Evolutionary conservation across 2,329 filamentous ascomycete species (phyloP).

Genomic region (Pseudocercospora pini-densiflorae): DNA sequence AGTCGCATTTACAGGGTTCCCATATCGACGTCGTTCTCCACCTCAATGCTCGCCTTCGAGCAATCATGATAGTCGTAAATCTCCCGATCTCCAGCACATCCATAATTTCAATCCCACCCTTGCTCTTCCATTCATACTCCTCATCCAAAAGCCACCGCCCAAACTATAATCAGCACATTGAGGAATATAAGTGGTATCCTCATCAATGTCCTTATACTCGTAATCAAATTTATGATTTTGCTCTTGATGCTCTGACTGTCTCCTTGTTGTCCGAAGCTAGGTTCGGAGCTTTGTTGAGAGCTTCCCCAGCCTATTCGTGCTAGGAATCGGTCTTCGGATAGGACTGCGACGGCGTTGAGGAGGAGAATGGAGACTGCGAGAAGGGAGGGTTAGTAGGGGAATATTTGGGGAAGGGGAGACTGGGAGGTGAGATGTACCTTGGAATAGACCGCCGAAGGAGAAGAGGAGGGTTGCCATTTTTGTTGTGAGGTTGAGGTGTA

Average conservation of each 20-base stretch:
- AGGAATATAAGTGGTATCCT: conserved; percentile 85
- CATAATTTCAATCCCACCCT: neutral
- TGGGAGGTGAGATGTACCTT: conserved; percentile 57
- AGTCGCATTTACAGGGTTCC: no score
- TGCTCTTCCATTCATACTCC: neutral
- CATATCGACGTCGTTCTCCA: no score
- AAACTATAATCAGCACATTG: conserved; percentile 82
- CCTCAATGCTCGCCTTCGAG: no score
- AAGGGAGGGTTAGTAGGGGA: conserved; percentile 6
- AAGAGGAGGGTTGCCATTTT: conserved; percentile 61
- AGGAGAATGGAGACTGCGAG: conserved; percentile 77
- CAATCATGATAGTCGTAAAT: no score
- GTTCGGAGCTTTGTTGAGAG: conserved; percentile 64
- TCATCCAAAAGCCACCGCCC: conserved; percentile 42
- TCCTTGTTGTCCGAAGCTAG: conserved; percentile 76
- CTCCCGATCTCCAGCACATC: no score
- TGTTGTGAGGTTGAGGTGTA: conserved; percentile 9
- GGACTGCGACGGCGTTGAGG: conserved; percentile 89
- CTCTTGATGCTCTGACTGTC: conserved; percentile 81
- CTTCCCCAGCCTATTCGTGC: conserved; percentile 81
- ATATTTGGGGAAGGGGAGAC: conserved; percentile 12
- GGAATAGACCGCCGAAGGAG: conserved; percentile 72
- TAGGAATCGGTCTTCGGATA: conserved; percentile 94
- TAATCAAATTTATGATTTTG: conserved; percentile 87
- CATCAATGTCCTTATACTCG: conserved; percentile 89